Base-by-base conservation (phyloP, 345 rosid genomes). In the Heritiera littoralis region DNA sequence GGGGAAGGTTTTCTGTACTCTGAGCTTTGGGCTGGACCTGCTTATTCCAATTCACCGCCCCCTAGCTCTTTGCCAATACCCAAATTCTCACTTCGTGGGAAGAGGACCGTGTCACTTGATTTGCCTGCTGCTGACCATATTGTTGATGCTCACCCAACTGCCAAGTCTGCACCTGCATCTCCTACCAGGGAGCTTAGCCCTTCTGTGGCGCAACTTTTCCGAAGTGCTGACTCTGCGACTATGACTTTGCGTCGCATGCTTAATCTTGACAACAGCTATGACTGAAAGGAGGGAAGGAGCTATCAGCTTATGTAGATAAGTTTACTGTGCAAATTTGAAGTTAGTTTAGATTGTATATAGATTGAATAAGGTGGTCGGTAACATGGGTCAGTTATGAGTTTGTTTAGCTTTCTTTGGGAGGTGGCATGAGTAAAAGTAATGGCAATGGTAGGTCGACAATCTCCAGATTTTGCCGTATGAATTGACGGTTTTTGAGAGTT, bases 21-120 rank as follows among this genome's bases (percentile, higher is more conserved):
- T 70, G 98, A 96, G 85, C 86, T 87, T 17, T 96, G 99, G 99
- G 99, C 98, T 4, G 99, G 99, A 17, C 99, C 99, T 45, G 92
- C 99, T 13, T 94, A 96, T 82, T 96, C 99, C 12, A 94, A 91
- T 89, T 96, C 98, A 0, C 99, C 99, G 4, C 95, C 98, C 0
- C 93, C 99, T 18, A 91, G 98, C 80, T 96, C 99, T 64, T 75
- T 94, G 80, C 99, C 98, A 0, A 91, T 96, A 45, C 99, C 98
- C 15, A 96, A 89, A 86, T 96, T 96, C 80, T 92, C 96, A 10
- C 84, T 92, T 74, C 75, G 74, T 69, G 87, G 88, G 1, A 92
- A 91, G 83, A 88, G 93, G 74, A 85, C 95, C 0, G 82, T 86
- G 0, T 92, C 99, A 1, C 87, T 91, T 70, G 90, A 86, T 77